Evolutionary conservation across 2,329 filamentous ascomycete genomes (phyloP).

Genomic region (Trichophyton equinum): DNA sequence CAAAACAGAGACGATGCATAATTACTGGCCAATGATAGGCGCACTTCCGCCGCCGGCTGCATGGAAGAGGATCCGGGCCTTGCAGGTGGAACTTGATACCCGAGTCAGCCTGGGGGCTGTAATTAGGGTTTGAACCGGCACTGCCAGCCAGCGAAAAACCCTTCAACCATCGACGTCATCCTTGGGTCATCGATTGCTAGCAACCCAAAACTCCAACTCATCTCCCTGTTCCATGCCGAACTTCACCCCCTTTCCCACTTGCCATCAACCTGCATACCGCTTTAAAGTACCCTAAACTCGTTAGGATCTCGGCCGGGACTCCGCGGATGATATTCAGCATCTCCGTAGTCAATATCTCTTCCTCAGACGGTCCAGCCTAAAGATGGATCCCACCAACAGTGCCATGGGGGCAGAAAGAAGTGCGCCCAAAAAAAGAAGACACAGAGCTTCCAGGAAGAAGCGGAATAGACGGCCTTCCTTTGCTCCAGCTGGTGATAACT

Average conservation of each 20-base stretch:
- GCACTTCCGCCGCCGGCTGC: background rate
- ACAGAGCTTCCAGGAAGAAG: conserved; percentile 67
- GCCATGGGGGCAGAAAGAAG: conserved; percentile 6
- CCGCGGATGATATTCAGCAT: background rate
- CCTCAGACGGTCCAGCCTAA: background rate
- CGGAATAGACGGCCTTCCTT: conserved; percentile 69
- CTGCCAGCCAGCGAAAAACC: background rate
- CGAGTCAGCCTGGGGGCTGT: background rate
- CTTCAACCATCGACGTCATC: conserved; percentile 1
- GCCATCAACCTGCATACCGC: background rate
- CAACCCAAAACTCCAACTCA: background rate
- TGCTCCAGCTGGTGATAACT: conserved; percentile 45
- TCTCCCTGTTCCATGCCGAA: background rate
- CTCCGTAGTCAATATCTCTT: background rate
- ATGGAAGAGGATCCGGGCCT: background rate
- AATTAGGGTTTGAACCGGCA: background rate
- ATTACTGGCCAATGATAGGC: background rate
- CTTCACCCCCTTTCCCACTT: background rate
- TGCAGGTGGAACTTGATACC: background rate
- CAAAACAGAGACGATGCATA: background rate
- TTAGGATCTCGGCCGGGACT: background rate
- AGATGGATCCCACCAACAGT: conserved; percentile 1
- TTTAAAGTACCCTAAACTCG: background rate
- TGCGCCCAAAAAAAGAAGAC: conserved; percentile 53
- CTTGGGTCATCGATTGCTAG: background rate